Evolutionary conservation across 768 basidiomycete species (phyloP).

Genomic region (Lactarius deliciosus): DNA sequence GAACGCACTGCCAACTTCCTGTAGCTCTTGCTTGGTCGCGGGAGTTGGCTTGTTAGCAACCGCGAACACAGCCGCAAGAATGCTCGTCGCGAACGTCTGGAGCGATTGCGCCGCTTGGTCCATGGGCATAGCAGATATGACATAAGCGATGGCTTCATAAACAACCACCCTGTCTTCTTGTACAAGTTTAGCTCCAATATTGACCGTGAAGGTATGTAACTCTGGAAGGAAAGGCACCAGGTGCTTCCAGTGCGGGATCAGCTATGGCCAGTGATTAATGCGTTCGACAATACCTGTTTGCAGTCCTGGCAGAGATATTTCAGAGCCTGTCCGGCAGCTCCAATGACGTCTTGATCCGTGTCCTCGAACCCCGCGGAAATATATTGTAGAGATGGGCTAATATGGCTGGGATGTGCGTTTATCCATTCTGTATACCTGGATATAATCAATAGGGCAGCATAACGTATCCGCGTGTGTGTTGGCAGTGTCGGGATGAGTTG

Average conservation of each 20-base stretch:
- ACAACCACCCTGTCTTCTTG: conserved; percentile 91
- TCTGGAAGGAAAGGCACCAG: conserved; percentile 90
- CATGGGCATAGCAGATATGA: conserved; percentile 94
- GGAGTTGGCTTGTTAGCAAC: conserved; percentile 52
- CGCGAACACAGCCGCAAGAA: conserved; percentile 73
- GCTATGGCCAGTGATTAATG: conserved; percentile 15
- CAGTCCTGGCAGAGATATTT: conserved; percentile 98
- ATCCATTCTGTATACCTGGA: conserved; percentile 98
- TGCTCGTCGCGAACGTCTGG: conserved; percentile 81
- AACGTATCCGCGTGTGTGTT: conserved; percentile 85
- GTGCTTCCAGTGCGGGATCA: conserved; percentile 51
- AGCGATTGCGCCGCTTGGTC: conserved; percentile 83
- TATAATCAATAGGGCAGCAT: conserved; percentile 92
- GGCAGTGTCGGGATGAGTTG: conserved; percentile 90
- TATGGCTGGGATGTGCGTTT: conserved; percentile 82
- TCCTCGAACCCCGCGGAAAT: conserved; percentile 91
- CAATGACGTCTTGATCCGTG: conserved; percentile 75
- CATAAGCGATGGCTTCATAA: conserved; percentile 93
- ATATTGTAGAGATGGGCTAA: conserved; percentile 83
- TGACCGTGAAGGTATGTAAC: conserved; percentile 82
- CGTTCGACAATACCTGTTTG: conserved; percentile 58
- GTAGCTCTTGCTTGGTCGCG: conserved; percentile 69
- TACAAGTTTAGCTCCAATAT: conserved; percentile 72
- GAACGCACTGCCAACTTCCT: conserved; percentile 62
- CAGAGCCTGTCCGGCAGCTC: conserved; percentile 93